Evolutionary conservation across 805 yeast species (phyloP), one percentile per base, ranked within the genome.

Genomic region (Komagataella ulmi): DNA sequence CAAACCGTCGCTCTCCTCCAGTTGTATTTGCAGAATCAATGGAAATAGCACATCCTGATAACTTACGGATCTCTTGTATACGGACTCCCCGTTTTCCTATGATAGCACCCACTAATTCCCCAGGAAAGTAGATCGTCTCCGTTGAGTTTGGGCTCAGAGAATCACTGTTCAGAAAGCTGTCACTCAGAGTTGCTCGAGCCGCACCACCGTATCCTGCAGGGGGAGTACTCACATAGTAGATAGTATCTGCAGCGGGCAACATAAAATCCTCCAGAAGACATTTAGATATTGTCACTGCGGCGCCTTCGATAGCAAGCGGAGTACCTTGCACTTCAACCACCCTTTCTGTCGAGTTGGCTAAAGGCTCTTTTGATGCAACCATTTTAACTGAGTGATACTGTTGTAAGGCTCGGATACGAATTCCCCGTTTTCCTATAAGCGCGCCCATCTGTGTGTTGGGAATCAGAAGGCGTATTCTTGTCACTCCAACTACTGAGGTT

Each of bases 371-470:
- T 43, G 95, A 83, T 8, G 95, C 96, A 52, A 87, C 88, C 78
- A 89, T 85, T 62, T 85, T 83, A 50, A 89, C 88, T 52, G 75
- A 71, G 64, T 72, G 82, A 36, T 68, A 69, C 54, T 80, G 83
- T 68, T 86, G 93, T 54, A 88, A 77, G 45, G 83, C 75, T 69
- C 87, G 88, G 62, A 89, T 89, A 62, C 89, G 76, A 10, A 73
- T 69, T 51, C 97, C 97, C 54, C 79, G 85, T 53, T 85, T 80
- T 50, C 97, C 97, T 62, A 89, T 88, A 48, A 89, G 76, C 7
- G 95, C 81, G 45, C 96, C 96, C 80, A 88, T 81, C 64, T 88
- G 96, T 50, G 82, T 75, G 65, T 88, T 88, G 45, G 96, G 88
- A 54, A 88, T 74, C 55, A 89, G 71, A 48, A 89, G 71, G 61